Evolutionary conservation across 257 asterid species (phyloP).

Genomic region (Cordia subcordata): DNA sequence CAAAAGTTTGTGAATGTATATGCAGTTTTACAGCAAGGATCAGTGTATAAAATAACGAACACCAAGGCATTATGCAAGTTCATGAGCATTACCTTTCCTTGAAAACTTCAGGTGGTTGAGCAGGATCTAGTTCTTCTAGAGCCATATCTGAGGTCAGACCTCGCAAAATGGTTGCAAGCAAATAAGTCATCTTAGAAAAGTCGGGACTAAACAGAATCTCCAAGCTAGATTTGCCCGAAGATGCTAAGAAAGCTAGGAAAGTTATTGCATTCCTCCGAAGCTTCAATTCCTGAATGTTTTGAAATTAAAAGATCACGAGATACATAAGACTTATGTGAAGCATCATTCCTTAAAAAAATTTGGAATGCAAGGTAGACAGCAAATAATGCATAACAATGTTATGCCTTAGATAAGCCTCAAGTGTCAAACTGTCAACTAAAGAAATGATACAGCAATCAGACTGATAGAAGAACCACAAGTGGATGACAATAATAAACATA

Average conservation of each 20-base stretch:
- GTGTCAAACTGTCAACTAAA: no score
- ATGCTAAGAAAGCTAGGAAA: slow-evolving; percentile 83
- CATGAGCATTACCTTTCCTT: slow-evolving; percentile 55
- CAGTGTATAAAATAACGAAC: no score
- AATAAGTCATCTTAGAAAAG: slow-evolving; percentile 47
- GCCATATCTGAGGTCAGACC: slow-evolving; percentile 66
- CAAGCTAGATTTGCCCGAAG: slow-evolving; percentile 61
- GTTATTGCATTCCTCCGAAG: slow-evolving; percentile 71
- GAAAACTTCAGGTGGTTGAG: slow-evolving; percentile 38
- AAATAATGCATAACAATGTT: no score
- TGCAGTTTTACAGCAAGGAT: no score
- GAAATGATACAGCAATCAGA: not conserved
- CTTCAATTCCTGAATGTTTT: slow-evolving; percentile 69
- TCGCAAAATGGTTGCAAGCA: slow-evolving; percentile 60
- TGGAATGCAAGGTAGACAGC: not conserved
- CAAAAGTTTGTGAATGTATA: no score
- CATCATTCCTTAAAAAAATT: not conserved
- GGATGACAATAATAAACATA: no score
- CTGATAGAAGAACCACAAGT: no score
- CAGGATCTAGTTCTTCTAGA: slow-evolving; percentile 44
- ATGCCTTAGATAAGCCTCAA: not conserved
- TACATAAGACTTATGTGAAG: slow-evolving; percentile 2
- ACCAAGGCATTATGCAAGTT: not conserved
- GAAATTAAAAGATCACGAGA: slow-evolving; percentile 3
- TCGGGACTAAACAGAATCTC: slow-evolving; percentile 49